These are phyloP conservation scores for Corymbia maculata DNA, from an alignment of 345 rosid genomes.

Conservation along the genomic window DNA sequence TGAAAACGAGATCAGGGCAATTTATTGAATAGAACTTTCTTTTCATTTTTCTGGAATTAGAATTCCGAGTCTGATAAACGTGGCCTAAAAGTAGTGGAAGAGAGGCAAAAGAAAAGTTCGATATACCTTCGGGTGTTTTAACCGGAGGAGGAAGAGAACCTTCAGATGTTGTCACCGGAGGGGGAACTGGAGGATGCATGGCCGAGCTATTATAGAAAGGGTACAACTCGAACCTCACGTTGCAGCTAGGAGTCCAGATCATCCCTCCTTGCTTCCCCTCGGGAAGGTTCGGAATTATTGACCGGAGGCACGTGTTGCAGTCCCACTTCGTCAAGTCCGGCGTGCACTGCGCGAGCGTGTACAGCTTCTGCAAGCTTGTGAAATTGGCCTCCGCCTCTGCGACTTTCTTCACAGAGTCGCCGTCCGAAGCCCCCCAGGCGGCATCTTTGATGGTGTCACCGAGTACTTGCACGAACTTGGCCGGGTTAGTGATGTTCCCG, in stretches of 20 bases:
- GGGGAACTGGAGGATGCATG: not conserved
- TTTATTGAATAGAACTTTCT: too few species aligned
- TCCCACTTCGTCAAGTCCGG: not conserved
- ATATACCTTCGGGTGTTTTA: not conserved
- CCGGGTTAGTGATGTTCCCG: accelerated
- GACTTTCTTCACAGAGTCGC: too few species aligned
- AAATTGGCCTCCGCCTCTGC: too few species aligned
- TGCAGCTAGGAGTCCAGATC: accelerated
- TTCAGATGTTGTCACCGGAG: not conserved
- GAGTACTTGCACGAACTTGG: not conserved
- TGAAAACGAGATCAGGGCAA: not conserved
- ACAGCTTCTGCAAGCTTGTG: not conserved
- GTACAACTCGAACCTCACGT: not conserved
- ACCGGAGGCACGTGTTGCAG: not conserved
- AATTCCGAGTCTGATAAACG: not conserved
- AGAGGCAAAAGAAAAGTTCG: not conserved
- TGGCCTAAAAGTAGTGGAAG: not conserved
- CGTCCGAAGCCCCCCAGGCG: too few species aligned
- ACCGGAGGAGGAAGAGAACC: not conserved
- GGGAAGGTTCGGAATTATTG: accelerated
- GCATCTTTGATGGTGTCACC: too few species aligned
- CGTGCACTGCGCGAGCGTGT: not conserved
- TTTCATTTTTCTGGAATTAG: not conserved
- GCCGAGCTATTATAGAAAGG: not conserved
- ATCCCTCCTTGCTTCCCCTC: not conserved